These are phyloP conservation scores for Macrolepiota dolichaula DNA, from an alignment of 768 basidiomycete genomes.

Conservation along the genomic window DNA sequence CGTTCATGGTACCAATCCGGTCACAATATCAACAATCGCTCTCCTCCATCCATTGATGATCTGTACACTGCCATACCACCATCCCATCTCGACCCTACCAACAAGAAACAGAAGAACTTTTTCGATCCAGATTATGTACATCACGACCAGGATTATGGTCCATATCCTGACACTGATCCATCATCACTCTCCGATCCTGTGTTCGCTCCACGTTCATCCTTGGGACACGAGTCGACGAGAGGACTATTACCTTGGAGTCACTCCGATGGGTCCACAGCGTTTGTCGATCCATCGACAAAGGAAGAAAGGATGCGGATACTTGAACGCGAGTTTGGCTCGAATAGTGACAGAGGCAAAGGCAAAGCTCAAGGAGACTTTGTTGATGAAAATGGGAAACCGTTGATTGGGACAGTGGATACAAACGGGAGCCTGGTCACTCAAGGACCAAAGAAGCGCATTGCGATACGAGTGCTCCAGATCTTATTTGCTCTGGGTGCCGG, in stretches of 20 bases:
- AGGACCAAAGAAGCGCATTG: constrained; percentile 57
- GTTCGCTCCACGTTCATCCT: constrained; percentile 28
- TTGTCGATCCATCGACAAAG: constrained; percentile 49
- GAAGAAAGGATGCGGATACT: constrained; percentile 72
- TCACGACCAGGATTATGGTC: constrained; percentile 23
- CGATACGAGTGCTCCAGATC: constrained; percentile 44
- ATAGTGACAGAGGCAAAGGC: constrained; percentile 25
- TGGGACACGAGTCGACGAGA: constrained; percentile 38
- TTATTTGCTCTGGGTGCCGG: constrained; percentile 49
- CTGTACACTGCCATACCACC: constrained; percentile 21
- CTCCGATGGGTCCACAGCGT: constrained; percentile 31
- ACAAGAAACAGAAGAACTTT: constrained; percentile 16
- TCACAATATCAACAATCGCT: constrained; percentile 9
- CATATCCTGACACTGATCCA: constrained; percentile 24
- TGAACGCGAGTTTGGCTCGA: constrained; percentile 61
- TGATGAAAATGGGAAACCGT: constrained; percentile 45
- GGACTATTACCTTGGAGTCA: constrained; percentile 36
- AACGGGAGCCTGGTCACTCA: constrained; percentile 59
- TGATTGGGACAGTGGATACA: constrained; percentile 56
- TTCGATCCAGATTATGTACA: constrained; percentile 14
- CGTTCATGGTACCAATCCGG: constrained; percentile 52
- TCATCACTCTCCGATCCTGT: constrained; percentile 26
- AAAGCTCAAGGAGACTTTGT: constrained; percentile 25
- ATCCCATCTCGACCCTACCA: constrained; percentile 30
- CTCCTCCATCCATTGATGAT: constrained; percentile 18